Percentiles rank a stretch among this genome's conserved stretches.
phyloP scores from a whole-genome alignment of 768 basidiomycete species.

The Asterophora parasitica region DNA sequence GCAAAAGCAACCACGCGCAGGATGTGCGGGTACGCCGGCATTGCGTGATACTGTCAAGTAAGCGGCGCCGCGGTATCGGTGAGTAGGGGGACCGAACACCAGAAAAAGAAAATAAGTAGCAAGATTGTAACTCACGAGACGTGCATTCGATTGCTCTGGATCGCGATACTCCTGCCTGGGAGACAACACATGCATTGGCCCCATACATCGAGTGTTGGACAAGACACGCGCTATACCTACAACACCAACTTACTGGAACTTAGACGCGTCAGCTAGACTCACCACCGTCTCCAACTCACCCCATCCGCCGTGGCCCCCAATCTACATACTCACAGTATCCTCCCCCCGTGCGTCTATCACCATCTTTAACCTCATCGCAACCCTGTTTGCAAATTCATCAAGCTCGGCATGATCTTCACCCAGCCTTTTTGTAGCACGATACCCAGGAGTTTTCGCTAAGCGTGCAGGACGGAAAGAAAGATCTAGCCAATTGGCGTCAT shows the following conservation, averaged over 20 bases:
- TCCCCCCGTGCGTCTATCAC: conserved; percentile 48
- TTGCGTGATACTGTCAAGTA: too few relatives aligned
- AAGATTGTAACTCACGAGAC: conserved; percentile 34
- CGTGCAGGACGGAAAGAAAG: conserved; percentile 53
- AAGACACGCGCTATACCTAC: conserved; percentile 45
- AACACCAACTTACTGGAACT: too few relatives aligned
- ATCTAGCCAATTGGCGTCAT: conserved; percentile 57
- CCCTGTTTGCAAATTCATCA: conserved; percentile 49
- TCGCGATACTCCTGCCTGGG: conserved; percentile 51
- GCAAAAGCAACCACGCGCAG: too few relatives aligned
- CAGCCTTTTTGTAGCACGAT: conserved; percentile 58
- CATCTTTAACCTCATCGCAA: conserved; percentile 40
- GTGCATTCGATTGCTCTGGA: conserved; percentile 37
- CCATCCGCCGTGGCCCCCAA: too few relatives aligned
- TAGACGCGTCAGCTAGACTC: conserved; percentile 1
- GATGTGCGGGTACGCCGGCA: too few relatives aligned
- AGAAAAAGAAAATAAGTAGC: too few relatives aligned
- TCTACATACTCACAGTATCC: conserved; percentile 24
- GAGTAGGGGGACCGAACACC: too few relatives aligned
- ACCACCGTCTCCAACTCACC: conserved; percentile 13
- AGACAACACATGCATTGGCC: conserved; percentile 40
- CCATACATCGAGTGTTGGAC: conserved; percentile 42
- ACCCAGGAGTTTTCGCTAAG: conserved; percentile 66
- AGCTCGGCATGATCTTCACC: conserved; percentile 51
- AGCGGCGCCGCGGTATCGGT: too few relatives aligned